Evolutionary conservation across 192 early-diverging fungal species (phyloP).

Genomic region (Lunasporangiospora selenospora): DNA sequence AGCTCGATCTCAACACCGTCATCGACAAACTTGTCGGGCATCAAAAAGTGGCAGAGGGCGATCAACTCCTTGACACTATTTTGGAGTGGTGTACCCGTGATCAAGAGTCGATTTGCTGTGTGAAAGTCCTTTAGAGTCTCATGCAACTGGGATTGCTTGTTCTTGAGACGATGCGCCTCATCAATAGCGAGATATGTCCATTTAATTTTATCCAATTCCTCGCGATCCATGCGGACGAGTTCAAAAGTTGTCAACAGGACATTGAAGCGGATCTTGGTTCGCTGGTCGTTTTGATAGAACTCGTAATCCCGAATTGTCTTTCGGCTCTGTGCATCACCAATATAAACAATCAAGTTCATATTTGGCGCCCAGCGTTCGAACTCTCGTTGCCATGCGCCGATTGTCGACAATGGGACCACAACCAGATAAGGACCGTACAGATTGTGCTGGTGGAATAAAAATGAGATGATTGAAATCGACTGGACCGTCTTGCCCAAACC

Average conservation of each 20-base stretch:
- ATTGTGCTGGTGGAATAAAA: conserved; percentile 83
- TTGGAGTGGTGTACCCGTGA: conserved; percentile 99
- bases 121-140: conserved; percentile 88
- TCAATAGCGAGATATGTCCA: conserved; percentile 97
- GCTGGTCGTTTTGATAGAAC: conserved; percentile 73
- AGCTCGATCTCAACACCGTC: conserved; percentile 83
- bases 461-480: conserved; percentile 91
- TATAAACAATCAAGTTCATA: conserved; percentile 91
- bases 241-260: conserved; percentile 97
- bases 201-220: conserved; percentile 77
- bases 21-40: conserved; percentile 85
- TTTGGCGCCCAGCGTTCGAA: conserved; percentile 95
- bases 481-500: conserved; percentile 98
- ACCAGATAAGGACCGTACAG: conserved; percentile 95
- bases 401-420: conserved; percentile 96
- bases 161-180: conserved; percentile 98
- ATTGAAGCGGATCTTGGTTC: conserved; percentile 80
- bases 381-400: conserved; percentile 95
- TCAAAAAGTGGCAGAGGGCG: conserved; percentile 91
- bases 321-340: conserved; percentile 83
- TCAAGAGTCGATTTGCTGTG: conserved; percentile 89
- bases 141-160: conserved; percentile 92
- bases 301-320: conserved; percentile 94
- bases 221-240: conserved; percentile 91
- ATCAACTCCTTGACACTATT: conserved; percentile 96